Base-by-base conservation (phyloP, 169 alveolate genomes). In the Plasmodium ovale region DNA sequence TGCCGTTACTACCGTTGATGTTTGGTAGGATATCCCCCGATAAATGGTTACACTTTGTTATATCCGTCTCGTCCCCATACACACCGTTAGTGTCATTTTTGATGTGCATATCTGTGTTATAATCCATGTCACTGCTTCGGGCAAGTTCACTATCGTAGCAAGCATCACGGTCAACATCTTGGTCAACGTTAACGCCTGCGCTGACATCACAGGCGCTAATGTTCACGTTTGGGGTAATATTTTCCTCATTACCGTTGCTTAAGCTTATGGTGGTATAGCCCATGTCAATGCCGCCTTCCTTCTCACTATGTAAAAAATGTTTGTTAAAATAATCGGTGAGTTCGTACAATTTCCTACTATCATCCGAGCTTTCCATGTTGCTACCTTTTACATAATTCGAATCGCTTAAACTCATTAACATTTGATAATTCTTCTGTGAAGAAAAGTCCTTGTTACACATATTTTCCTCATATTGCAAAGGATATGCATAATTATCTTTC, bases 251-350 rank as follows among this genome's bases (percentile, higher is more conserved):
- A 73, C 47, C 59, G 2, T 4, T 73, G 21, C 27, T 58, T 7
- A 37, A 12, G 33, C 59, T 73, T 27, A 31, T 14, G 25, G 25
- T 5, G 23, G 67, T 1, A 25, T 21, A 3, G 42, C 59, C 56
- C 21, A 51, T 27, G 35, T 64, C 42, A 31, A 73, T 29, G 23
- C 19, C 21, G 44, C 62, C 62, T 42, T 37, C 37, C 7, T 77
- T 68, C 29, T 77, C 88, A 62, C 10, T 37, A 37, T 25, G 31
- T 54, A 47, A n/a, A 37, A 29, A 77, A 12, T 39, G 39, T 54
- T 77, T 60, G 29, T 53, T 62, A 59, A 60, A 77, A 60, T 60
- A 77, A 60, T 77, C 33, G 5, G 88, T 27, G n/a, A 54, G 14
- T 25, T 77, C 68, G 9, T 47, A 54, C 25, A 60, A n/a, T 29